Conservation (phyloP, 1,284 basidiomycete genomes). For the Irpex rosettiformis region DNA sequence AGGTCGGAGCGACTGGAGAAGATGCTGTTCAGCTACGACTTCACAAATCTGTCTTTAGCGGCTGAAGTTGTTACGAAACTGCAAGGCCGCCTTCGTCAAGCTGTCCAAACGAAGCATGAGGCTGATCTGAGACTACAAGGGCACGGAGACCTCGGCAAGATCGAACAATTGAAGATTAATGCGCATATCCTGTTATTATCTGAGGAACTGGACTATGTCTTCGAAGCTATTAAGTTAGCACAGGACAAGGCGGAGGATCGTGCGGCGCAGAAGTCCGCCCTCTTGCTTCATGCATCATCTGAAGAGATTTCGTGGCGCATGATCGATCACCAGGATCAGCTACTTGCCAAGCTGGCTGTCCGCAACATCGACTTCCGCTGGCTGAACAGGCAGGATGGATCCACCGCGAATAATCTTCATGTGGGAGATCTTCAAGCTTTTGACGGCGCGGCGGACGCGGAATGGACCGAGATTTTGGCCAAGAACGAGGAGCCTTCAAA, state of each 20-base stretch:
- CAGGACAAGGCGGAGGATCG: slow-evolving; percentile 74
- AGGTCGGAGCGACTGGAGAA: slow-evolving; percentile 79
- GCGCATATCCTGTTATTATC: slow-evolving; percentile 74
- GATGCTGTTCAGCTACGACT: slow-evolving; percentile 89
- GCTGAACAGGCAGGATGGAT: slow-evolving; percentile 88
- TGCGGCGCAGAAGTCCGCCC: slow-evolving; percentile 76
- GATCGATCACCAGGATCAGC: slow-evolving; percentile 72
- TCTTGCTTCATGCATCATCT: slow-evolving; percentile 80
- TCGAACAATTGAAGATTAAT: slow-evolving; percentile 68
- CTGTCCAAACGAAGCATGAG: slow-evolving; percentile 58
- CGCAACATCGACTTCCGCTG: slow-evolving; percentile 80
- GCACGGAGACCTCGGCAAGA: slow-evolving; percentile 41
- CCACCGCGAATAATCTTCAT: slow-evolving; percentile 76
- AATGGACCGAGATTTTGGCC: slow-evolving; percentile 87
- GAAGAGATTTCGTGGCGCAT: slow-evolving; percentile 94
- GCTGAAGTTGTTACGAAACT: slow-evolving; percentile 71
- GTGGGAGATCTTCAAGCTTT: slow-evolving; percentile 84
- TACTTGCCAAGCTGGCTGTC: slow-evolving; percentile 86
- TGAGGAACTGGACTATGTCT: slow-evolving; percentile 83
- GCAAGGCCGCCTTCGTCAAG: slow-evolving; percentile 73
- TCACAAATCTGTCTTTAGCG: slow-evolving; percentile 72
- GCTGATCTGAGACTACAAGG: slow-evolving; percentile 40
- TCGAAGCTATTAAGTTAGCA: slow-evolving; percentile 85
- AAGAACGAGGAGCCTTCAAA: slow-evolving; percentile 67
- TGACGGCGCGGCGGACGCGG: slow-evolving; percentile 81